These are phyloP conservation scores for Penicillium odoratum DNA, from an alignment of 495 filamentous ascomycete species.

Conservation along the genomic window DNA sequence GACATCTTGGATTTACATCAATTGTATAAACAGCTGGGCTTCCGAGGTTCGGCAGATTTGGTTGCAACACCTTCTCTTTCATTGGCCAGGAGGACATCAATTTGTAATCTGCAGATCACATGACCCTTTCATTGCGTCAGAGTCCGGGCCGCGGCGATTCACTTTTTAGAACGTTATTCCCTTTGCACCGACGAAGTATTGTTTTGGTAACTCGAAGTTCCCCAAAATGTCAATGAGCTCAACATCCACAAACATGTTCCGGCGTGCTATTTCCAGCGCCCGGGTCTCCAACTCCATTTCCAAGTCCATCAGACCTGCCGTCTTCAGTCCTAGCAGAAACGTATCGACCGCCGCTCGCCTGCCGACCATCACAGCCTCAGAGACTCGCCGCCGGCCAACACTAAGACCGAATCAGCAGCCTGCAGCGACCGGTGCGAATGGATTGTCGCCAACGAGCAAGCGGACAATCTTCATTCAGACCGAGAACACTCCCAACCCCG, in stretches of 20 bases:
- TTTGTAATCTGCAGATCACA: constrained; percentile 41
- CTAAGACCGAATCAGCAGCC: constrained; percentile 50
- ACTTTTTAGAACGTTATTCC: constrained; percentile 10
- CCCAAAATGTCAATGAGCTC: constrained; percentile 35
- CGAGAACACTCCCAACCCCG: constrained; percentile 84
- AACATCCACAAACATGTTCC: constrained; percentile 38
- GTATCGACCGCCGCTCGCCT: constrained; percentile 43
- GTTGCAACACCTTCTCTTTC: constrained; percentile 23
- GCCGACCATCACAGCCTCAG: constrained; percentile 51
- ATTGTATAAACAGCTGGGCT: no score
- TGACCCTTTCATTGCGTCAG: constrained; percentile 42
- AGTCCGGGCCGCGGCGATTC: constrained; percentile 23
- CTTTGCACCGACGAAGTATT: background rate
- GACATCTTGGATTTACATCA: background rate
- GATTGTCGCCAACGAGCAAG: constrained; percentile 39
- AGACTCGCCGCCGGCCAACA: constrained; percentile 46
- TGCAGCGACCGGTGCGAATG: constrained; percentile 32
- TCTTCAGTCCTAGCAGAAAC: constrained; percentile 34
- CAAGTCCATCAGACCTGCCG: constrained; percentile 29
- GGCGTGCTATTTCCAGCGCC: constrained; percentile 30
- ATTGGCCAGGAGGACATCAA: constrained; percentile 24
- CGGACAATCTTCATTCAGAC: constrained; percentile 98
- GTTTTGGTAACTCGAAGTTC: background rate
- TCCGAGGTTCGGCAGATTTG: constrained; percentile 19
- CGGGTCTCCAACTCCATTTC: constrained; percentile 30